Evolutionary conservation across 371 early-diverging fungal genomes (phyloP).

Genomic region (Saksenaea vasiformis): DNA sequence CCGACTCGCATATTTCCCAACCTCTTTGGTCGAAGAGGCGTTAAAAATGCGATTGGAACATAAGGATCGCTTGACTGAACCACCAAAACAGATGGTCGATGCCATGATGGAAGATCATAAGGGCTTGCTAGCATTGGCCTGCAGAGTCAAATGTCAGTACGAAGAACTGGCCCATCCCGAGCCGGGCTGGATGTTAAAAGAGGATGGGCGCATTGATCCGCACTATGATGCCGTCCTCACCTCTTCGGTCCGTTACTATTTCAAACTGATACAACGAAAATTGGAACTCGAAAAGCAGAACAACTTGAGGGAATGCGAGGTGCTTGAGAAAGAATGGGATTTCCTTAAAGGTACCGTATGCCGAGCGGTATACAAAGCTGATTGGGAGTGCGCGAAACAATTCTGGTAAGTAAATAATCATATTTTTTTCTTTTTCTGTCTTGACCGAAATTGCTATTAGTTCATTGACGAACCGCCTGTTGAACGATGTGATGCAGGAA

Average conservation of each 20-base stretch:
- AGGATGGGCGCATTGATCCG: constrained; percentile 55
- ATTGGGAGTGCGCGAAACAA: constrained; percentile 74
- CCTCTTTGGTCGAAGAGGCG: constrained; percentile 77
- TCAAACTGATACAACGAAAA: constrained; percentile 75
- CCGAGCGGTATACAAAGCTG: constrained; percentile 71
- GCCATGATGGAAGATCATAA: constrained; percentile 83
- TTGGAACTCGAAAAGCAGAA: constrained; percentile 56
- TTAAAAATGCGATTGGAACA: constrained; percentile 77
- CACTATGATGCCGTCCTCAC: constrained; percentile 76
- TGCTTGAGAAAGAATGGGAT: constrained; percentile 83
- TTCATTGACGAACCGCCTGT: constrained; percentile 47
- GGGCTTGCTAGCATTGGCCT: constrained; percentile 70
- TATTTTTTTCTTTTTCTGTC: not conserved
- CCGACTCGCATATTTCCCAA: constrained; percentile 77
- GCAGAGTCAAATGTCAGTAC: constrained; percentile 72
- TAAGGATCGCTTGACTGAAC: constrained; percentile 68
- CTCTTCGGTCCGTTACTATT: constrained; percentile 76
- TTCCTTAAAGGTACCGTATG: constrained; percentile 68
- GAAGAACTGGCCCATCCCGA: constrained; percentile 63
- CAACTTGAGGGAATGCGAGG: constrained; percentile 74
- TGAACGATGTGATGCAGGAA: constrained; percentile 50
- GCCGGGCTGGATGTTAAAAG: constrained; percentile 70
- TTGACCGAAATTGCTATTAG: constrained; percentile 20
- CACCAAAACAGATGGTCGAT: constrained; percentile 73
- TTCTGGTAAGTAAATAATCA: constrained; percentile 61